Conservation (phyloP, 2,329 filamentous ascomycete species). For the Neonectria sp. region DNA sequence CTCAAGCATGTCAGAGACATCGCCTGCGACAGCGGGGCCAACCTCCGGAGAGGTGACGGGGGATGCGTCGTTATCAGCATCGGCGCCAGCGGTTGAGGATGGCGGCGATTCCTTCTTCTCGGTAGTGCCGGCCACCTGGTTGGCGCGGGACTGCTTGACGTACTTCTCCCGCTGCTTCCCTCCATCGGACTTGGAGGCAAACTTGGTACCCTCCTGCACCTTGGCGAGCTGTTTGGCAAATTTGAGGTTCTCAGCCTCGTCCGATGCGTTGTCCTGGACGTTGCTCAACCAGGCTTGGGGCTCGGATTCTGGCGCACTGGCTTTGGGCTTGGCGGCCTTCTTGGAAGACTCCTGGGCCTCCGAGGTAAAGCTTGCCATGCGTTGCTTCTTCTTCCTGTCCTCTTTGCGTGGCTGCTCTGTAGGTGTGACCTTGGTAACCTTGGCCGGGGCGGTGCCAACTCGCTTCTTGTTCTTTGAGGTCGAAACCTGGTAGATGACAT, state of each 20-base stretch:
- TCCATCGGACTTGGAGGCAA: slow-evolving; percentile 66
- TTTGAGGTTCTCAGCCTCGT: slow-evolving; percentile 78
- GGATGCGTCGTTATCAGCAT: slow-evolving; percentile 87
- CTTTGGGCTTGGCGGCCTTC: slow-evolving; percentile 60
- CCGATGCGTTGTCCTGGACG: slow-evolving; percentile 58
- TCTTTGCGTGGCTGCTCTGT: slow-evolving; percentile 57
- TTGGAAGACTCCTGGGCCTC: slow-evolving; percentile 53
- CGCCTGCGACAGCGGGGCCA: slow-evolving; percentile 71
- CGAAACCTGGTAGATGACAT: slow-evolving; percentile 54
- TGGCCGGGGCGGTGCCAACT: slow-evolving; percentile 46
- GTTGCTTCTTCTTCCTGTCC: slow-evolving; percentile 63
- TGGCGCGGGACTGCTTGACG: slow-evolving; percentile 77
- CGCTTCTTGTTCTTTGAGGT: slow-evolving; percentile 53
- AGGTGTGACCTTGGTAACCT: slow-evolving; percentile 49
- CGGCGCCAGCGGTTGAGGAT: slow-evolving; percentile 80
- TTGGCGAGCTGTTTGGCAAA: slow-evolving; percentile 83
- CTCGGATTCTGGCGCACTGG: slow-evolving; percentile 44
- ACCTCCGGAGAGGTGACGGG: slow-evolving; percentile 76
- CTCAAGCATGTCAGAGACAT: slow-evolving; percentile 95
- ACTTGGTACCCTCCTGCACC: slow-evolving; percentile 78
- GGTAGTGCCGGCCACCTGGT: slow-evolving; percentile 62
- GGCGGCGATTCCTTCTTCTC: slow-evolving; percentile 61
- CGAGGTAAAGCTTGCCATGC: slow-evolving; percentile 58
- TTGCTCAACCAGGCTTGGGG: slow-evolving; percentile 49
- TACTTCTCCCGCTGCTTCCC: slow-evolving; percentile 78